Percentiles rank a stretch among this genome's conserved stretches.
These are phyloP conservation scores for Miscanthus lutarioriparius DNA, from an alignment of 176 grass and related monocot species.

Conservation along the genomic window DNA sequence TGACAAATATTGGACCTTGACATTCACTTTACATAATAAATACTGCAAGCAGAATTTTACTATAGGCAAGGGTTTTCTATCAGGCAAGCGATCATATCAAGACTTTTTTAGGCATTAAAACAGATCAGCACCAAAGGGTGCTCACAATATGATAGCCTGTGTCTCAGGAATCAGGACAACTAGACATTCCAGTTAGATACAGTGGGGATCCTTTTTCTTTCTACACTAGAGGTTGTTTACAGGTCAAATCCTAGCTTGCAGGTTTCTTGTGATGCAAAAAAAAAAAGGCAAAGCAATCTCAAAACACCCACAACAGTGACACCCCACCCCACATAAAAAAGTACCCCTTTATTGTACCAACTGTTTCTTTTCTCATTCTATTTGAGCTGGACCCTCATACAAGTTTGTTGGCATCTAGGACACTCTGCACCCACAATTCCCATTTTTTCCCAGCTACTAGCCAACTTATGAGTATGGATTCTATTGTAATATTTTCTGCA, in stretches of 20 bases:
- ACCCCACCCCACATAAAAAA: background rate
- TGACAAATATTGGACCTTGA: background rate
- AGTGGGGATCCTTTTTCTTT: background rate
- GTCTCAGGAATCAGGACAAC: background rate
- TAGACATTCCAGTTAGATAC: background rate
- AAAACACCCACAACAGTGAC: background rate
- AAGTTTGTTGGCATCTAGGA: constrained; percentile 31
- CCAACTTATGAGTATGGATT: background rate
- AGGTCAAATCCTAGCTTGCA: background rate
- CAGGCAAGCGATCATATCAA: background rate
- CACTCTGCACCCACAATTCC: background rate
- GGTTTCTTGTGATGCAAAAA: background rate
- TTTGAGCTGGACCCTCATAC: background rate
- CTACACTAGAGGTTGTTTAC: background rate
- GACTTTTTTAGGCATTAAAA: background rate
- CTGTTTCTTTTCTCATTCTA: constrained; percentile 2
- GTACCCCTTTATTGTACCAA: constrained; percentile 25
- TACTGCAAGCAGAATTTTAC: background rate
- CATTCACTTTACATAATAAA: background rate
- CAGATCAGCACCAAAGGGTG: background rate
- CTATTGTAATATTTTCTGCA: background rate
- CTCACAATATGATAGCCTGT: background rate
- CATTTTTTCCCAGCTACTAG: background rate
- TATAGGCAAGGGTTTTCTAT: background rate
- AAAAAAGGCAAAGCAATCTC: background rate